phyloP scores from a whole-genome alignment of 1,284 basidiomycete species.

The Sporisorium scitamineum region DNA sequence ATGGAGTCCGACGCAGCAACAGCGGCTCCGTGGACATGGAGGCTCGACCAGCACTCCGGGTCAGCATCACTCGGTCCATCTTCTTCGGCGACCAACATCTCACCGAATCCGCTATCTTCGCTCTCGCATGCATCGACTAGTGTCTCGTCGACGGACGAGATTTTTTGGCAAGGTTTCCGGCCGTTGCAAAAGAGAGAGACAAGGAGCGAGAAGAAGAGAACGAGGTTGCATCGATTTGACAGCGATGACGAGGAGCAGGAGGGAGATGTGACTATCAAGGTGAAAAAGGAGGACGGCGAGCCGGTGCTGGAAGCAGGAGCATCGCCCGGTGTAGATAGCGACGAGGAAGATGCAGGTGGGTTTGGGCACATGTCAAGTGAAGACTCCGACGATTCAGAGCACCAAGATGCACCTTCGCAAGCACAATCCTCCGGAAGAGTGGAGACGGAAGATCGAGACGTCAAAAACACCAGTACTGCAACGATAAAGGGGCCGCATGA shows the following conservation, averaged over 20 bases:
- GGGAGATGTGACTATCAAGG: conserved; percentile 5
- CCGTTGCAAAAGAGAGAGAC: not conserved
- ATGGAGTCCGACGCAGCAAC: not conserved
- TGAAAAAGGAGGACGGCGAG: conserved; percentile 1
- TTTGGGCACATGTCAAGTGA: conserved; percentile 17
- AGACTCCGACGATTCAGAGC: conserved; percentile 7
- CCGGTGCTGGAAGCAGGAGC: not conserved
- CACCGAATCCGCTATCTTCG: conserved; percentile 23
- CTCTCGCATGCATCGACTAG: conserved; percentile 6
- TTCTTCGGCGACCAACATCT: conserved; percentile 5
- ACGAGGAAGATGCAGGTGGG: conserved; percentile 17
- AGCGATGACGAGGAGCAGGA: conserved; percentile 3
- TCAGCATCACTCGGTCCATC: conserved; percentile 20
- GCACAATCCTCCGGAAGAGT: not conserved
- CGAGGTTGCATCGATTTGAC: conserved; percentile 27
- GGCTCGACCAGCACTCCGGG: conserved; percentile 16
- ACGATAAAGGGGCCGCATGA: not conserved
- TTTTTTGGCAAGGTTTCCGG: conserved; percentile 34
- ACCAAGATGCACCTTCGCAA: not conserved
- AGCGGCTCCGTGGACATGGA: conserved; percentile 30
- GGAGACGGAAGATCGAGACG: not conserved
- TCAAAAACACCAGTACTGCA: not conserved
- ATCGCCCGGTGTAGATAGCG: conserved; percentile 2
- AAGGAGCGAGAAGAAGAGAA: conserved; percentile 4
- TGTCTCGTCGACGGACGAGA: conserved; percentile 9